Percentiles rank a stretch among this genome's conserved stretches.
These are phyloP conservation scores for Apiotrichum mycotoxinovorans DNA, from an alignment of 1,284 basidiomycete species.

Conservation along the genomic window DNA sequence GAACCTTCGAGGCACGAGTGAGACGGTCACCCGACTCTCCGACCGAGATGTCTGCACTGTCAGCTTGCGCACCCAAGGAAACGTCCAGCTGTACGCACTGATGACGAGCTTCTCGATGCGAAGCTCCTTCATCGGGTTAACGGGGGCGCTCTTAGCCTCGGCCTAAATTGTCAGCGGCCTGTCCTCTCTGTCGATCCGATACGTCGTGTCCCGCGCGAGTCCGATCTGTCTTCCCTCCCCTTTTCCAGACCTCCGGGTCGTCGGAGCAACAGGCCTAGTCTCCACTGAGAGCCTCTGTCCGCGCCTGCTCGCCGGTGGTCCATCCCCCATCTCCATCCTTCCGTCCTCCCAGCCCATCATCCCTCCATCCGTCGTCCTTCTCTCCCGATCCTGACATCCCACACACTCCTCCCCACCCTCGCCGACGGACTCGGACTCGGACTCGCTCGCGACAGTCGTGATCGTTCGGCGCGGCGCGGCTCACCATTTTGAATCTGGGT, in stretches of 20 bases:
- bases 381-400: neutral
- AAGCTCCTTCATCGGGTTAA: slow-evolving; percentile 93
- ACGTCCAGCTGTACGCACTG: slow-evolving; percentile 62
- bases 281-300: too few relatives aligned
- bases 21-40: slow-evolving; percentile 99
- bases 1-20: slow-evolving; percentile 97
- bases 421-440: neutral
- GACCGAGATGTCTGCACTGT: slow-evolving; percentile 86
- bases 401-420: neutral
- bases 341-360: neutral
- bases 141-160: slow-evolving; percentile 81
- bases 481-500: neutral
- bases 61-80: neutral
- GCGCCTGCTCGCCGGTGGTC: too few relatives aligned
- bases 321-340: neutral
- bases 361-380: neutral
- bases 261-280: too few relatives aligned
- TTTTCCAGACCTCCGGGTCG: too few relatives aligned
- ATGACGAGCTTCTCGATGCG: slow-evolving; percentile 99
- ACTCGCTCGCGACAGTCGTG: neutral
- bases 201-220: neutral
- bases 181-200: neutral
- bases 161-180: too few relatives aligned
- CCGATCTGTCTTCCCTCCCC: neutral
- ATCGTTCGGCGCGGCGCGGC: neutral